Base-by-base conservation (phyloP, 495 filamentous ascomycete species). In the Neurospora terricola region DNA sequence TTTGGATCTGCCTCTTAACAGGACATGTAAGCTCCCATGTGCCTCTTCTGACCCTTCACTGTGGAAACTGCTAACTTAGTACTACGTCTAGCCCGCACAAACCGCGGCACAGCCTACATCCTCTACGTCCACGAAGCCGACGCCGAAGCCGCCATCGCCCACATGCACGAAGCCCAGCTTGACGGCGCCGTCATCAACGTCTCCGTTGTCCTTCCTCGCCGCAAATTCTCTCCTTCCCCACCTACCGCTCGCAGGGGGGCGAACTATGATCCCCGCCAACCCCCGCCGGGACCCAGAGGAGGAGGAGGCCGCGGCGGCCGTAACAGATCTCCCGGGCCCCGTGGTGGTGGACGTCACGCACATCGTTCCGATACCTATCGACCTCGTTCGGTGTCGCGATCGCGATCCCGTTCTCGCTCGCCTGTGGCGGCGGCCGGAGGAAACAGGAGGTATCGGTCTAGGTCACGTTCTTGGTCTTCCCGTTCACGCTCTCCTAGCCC, bases 161-260 rank as follows among this genome's bases (percentile, higher is more conserved):
- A 97, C 78, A 98, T 99, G 96, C 96, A 99, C 80, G 96, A 99
- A 85, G 93, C 93, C 16, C 93, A 98, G 75, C 84, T 99, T 59
- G 96, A 99, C 83, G 96, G 96, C 45, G 87, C 91, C 18, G 82
- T 90, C 23, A 90, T 99, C 80, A 92, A 91, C 76, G 96, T 99
- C 36, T 97, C 94, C 71, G 97, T 98, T 75, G 94, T 98, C 34
- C 85, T 98, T 34, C 95, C 95, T 1, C 91, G 93, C 70, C 91
- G 93, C 73, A 86, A 89, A 76, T 80, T 89, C 74, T 86, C 88
- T 11, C 83, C 85, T 27, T 78, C 83, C 38, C 83, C 88, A 21
- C 84, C 87, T 7, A 75, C 82, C 18, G 86, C 85, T 11, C 83
- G 83, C 45, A 83, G 85, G 21, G 84, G 84, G 34, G 83, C 85